phyloP scores from a whole-genome alignment of 495 filamentous ascomycete genomes.

The Trichoderma gamsii region DNA sequence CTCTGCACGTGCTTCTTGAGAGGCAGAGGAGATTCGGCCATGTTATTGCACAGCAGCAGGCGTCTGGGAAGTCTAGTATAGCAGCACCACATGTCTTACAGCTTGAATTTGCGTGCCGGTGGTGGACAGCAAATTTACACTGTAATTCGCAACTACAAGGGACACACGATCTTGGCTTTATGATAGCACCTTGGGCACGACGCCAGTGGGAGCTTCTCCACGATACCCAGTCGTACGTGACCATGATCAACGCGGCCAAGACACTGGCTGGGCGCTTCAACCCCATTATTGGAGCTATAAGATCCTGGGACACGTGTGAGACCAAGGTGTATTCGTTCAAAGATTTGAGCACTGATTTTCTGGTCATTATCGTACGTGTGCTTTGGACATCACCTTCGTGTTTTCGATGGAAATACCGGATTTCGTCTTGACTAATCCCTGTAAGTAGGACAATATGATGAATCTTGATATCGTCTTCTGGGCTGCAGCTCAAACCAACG shows the following conservation, averaged over 20 bases:
- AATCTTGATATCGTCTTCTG: conserved; percentile 43
- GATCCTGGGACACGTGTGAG: conserved; percentile 35
- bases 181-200: conserved; percentile 35
- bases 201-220: conserved; percentile 34
- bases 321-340: conserved; percentile 26
- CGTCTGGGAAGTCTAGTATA: background rate
- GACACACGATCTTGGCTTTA: conserved; percentile 44
- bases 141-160: conserved; percentile 30
- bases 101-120: conserved; percentile 25
- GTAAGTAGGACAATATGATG: conserved; percentile 35
- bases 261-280: conserved; percentile 35
- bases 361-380: conserved; percentile 35
- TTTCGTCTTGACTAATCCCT: background rate
- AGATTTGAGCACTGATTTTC: conserved; percentile 25
- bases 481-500: conserved; percentile 29
- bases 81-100: background rate
- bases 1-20: conserved; percentile 31
- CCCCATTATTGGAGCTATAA: conserved; percentile 28
- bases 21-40: conserved; percentile 28
- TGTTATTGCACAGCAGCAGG: background rate
- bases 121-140: conserved; percentile 34
- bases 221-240: conserved; percentile 28
- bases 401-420: background rate
- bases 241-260: conserved; percentile 32
- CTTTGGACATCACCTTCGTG: background rate